Evolutionary conservation across 441 rosid species (phyloP).

Genomic region (Gossypium gossypioides): DNA sequence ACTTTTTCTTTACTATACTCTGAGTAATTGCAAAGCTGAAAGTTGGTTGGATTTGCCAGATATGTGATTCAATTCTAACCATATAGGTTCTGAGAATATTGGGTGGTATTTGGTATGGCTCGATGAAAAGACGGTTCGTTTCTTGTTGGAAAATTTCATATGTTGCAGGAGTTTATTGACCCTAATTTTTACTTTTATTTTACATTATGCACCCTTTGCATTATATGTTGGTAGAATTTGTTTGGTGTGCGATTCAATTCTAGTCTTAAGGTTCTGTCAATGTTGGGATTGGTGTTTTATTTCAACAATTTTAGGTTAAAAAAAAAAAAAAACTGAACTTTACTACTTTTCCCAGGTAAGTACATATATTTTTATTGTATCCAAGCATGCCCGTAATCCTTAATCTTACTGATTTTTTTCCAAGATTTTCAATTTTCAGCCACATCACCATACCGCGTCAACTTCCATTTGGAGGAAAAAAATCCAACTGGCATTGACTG

Average conservation of each 20-base stretch:
- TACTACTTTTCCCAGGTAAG: background rate
- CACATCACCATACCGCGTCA: background rate
- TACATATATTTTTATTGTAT: background rate
- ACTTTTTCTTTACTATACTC: background rate
- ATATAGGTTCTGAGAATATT: background rate
- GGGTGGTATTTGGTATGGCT: background rate
- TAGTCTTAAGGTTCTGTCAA: background rate
- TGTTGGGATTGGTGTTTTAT: background rate
- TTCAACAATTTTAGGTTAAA: background rate
- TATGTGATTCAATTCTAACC: background rate
- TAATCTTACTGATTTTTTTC: background rate
- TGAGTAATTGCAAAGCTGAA: background rate
- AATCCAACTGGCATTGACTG: background rate
- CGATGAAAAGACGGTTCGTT: background rate
- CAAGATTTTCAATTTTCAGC: background rate
- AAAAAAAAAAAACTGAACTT: background rate
- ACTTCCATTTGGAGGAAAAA: background rate
- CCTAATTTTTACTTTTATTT: background rate
- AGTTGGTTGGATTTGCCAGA: background rate
- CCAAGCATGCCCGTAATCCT: background rate
- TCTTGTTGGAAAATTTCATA: background rate
- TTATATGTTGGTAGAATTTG: conserved; percentile 1
- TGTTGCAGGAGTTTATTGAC: background rate
- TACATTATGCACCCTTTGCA: background rate
- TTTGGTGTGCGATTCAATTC: background rate